phyloP scores from a whole-genome alignment of 2,329 filamentous ascomycete species.

The Talaromyces atroroseus region DNA sequence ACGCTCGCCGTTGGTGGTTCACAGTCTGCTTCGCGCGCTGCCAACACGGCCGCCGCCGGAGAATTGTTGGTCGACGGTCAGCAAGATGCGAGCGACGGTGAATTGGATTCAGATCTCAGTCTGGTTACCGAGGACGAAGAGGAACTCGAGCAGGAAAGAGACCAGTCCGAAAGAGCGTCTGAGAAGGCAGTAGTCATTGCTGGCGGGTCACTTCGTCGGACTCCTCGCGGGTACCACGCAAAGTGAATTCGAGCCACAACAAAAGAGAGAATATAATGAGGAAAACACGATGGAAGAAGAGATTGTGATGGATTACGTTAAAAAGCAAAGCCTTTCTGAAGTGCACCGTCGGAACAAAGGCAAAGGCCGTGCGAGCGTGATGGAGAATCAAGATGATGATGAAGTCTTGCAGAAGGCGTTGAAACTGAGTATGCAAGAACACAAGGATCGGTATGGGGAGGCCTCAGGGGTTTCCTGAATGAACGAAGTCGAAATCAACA shows the following conservation, averaged over 20 bases:
- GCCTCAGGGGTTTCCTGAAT: too few species aligned
- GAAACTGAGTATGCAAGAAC: not conserved
- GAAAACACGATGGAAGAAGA: constrained; percentile 1
- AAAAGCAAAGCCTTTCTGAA: constrained; percentile 3
- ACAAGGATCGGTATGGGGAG: not conserved
- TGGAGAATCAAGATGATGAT: not conserved
- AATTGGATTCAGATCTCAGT: too few species aligned
- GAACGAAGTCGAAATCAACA: not conserved
- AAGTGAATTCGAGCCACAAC: not conserved
- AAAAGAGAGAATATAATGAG: not conserved
- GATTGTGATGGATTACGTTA: constrained; percentile 4
- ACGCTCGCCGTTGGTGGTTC: not conserved
- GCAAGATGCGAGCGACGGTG: too few species aligned
- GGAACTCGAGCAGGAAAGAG: not conserved
- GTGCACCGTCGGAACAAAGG: constrained; percentile 3
- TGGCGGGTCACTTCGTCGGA: not conserved
- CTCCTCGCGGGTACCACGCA: not conserved
- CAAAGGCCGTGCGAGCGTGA: not conserved
- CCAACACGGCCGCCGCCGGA: not conserved
- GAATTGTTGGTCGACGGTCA: not conserved
- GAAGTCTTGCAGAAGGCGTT: constrained; percentile 4
- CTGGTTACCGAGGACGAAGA: too few species aligned
- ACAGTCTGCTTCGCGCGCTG: too few species aligned
- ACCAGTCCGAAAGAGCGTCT: not conserved
- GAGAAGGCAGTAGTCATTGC: not conserved